Evolutionary conservation across 805 yeast species (phyloP), one percentile per base, ranked within the genome.

Genomic region (Grigorovia jiainica): DNA sequence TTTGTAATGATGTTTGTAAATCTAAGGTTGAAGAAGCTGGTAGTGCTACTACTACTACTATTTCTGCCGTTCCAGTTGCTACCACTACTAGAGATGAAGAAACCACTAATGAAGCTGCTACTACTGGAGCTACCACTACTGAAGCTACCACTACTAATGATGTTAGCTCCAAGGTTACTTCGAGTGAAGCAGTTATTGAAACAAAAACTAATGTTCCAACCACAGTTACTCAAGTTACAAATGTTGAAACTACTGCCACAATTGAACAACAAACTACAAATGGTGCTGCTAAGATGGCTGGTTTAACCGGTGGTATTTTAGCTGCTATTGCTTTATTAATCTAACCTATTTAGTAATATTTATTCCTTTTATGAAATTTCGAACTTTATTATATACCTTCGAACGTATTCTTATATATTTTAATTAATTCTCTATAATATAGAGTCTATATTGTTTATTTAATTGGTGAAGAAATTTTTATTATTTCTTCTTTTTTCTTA

Each of bases 251-350:
- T 18, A 41, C 47, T 35, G 40, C 40, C 15, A 2, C 31, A n/a
- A 18, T 36, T 36, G 38, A 16, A 17, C 27, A 42, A 34, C 48
- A 49, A 43, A 47, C 55, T 20, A 47, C 47, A 38, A 51, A 51
- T 33, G 52, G 48, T 49, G 54, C 54, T 41, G 47, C 42, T 30
- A 18, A 32, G 13, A 11, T 32, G 11, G 10, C n/a, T 19, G 35
- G 35, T 32, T 17, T 32, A 17, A 23, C 23, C 18, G 16, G 23
- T 10, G 35, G 35, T 32, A 15, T 18, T 10, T 32, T 32, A 32
- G 35, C 35, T 18, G 35, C 35, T 6, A 23, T 18, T 18, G 35
- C 35, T 32, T 32, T 32, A 32, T 32, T 32, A 32, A 32, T 32
- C 7, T 32, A 32, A 32, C 7, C 31, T n/a, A n/a, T n/a, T n/a